Evolutionary conservation across 345 rosid genomes (phyloP).

Genomic region (Abelmoschus esculentus): DNA sequence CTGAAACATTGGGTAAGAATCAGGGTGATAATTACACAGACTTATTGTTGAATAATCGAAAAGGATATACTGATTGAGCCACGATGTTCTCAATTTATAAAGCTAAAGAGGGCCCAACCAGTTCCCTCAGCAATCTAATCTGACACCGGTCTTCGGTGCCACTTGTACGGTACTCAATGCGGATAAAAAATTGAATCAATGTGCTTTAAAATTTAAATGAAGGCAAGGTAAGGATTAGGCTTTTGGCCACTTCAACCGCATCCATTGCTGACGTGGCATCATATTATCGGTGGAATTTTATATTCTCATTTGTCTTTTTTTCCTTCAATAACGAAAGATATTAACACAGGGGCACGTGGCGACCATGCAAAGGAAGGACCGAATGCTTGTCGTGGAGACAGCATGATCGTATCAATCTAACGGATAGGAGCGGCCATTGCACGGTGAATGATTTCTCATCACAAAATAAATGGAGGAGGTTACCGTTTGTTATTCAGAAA

Average conservation of each 20-base stretch:
- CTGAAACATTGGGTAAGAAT: no score
- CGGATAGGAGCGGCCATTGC: not conserved
- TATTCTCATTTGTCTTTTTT: not conserved
- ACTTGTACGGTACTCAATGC: not conserved
- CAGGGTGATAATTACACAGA: no score
- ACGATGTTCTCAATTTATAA: not conserved
- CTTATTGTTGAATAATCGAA: no score
- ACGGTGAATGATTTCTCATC: no score
- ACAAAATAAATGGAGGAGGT: no score
- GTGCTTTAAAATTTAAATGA: not conserved
- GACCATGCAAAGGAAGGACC: conserved; percentile 7
- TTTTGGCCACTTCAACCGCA: not conserved
- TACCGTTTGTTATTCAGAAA: no score
- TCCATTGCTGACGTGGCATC: not conserved
- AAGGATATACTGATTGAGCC: no score
- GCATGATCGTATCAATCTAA: conserved; percentile 8
- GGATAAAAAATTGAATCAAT: not conserved
- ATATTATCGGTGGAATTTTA: not conserved
- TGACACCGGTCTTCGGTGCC: no score
- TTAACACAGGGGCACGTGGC: conserved; percentile 7
- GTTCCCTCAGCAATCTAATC: not conserved
- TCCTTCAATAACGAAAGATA: not conserved
- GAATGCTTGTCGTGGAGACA: conserved; percentile 4
- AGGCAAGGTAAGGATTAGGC: not conserved
- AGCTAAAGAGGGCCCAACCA: not conserved